Conservation (phyloP, 768 basidiomycete genomes). For the Crassisporium funariophilum region DNA sequence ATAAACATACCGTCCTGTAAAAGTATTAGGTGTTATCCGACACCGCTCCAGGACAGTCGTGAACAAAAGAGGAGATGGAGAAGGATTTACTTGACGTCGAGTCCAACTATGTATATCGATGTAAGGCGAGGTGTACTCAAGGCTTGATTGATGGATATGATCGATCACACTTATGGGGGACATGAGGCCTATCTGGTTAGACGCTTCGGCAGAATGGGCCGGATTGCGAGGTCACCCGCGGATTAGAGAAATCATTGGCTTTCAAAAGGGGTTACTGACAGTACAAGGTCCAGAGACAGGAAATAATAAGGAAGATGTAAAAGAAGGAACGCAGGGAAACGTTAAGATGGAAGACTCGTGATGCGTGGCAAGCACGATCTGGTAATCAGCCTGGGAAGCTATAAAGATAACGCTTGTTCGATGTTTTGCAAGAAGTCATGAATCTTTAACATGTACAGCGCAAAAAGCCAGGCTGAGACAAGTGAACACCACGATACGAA, state of each 20-base stretch:
- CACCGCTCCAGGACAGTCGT: constrained; percentile 7
- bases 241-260: neutral
- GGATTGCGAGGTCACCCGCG: constrained; percentile 9
- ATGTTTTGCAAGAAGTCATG: no score
- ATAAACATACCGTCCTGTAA: neutral
- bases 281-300: neutral
- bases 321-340: no score
- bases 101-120: constrained; percentile 25
- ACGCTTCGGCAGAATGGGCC: constrained; percentile 22
- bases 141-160: constrained; percentile 34
- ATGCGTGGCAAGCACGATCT: no score
- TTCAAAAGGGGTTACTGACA: constrained; percentile 4
- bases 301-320: neutral
- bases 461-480: no score
- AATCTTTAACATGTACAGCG: no score
- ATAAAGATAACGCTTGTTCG: no score
- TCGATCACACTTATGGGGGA: constrained; percentile 25
- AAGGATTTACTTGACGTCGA: neutral
- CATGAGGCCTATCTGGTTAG: constrained; percentile 23
- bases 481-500: no score
- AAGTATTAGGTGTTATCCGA: neutral
- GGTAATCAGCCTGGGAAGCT: no score
- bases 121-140: constrained; percentile 27
- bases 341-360: no score
- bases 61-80: constrained; percentile 16